Base-by-base conservation (phyloP, 768 basidiomycete species). In the Candolleomyces aberdarensis region DNA sequence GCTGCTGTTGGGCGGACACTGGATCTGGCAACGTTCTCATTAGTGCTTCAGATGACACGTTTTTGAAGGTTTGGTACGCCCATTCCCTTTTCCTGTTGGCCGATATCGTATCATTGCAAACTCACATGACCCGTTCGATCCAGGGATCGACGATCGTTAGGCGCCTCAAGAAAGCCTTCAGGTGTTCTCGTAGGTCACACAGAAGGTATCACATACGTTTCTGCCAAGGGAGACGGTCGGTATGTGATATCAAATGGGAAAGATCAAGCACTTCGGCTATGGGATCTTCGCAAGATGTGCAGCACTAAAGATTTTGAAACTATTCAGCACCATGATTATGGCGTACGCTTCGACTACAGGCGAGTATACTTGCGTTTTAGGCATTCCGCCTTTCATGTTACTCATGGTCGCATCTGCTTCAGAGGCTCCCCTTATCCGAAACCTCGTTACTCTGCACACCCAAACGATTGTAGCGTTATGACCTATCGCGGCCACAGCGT, bases 231-330 rank as follows among this genome's bases (percentile, higher is more conserved):
- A 5, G 96, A 98, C 69, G 96, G 96, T 9, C 87, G 96, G 61
- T 98, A 98, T 70, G 78, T 96, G 50, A 88, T 98, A 49, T 95
- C 93, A 17, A 98, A 98, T 68, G 94, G 94, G 41, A 98, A 98
- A 74, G 96, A 98, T 70, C 96, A 98, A 67, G 85, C 91, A 1
- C 78, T 94, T 54, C 86, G 94, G 7, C 75, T 98, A 22, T 98
- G 96, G 91, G 96, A 98, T 74, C 77, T 98, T 49, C 86, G 96
- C 53, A 94, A 89, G 74, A 98, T 98, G 96, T 81, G 87, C 46
- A 87, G 80, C 62, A 88, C 82, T 67, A 71, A 78, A 17, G 88
- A 94, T 47, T 88, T 85, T 65, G 88, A 92, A 52, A 68, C 66
- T 29, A 82, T 85, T 31, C 72, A 77, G 8, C 64, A 75, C 17